Evolutionary conservation across 2,329 filamentous ascomycete genomes (phyloP), one percentile per base, ranked within the genome.

Genomic region (Plectosphaerella cucumerina): DNA sequence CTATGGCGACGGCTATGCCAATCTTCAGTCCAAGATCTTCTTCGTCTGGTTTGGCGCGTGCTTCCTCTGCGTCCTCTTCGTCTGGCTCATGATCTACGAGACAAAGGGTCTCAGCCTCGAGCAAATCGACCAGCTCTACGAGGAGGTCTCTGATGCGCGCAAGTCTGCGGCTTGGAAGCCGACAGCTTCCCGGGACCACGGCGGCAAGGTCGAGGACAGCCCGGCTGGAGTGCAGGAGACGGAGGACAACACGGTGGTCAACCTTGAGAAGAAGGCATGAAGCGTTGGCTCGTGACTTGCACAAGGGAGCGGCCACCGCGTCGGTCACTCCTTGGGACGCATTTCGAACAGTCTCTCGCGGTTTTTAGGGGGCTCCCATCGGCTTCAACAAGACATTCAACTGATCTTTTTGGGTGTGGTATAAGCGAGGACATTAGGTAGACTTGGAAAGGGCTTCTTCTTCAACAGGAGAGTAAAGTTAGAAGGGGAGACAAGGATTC

Each of bases 41-140:
- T 90, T 89, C 69, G 76, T 90, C 64, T 91, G 87, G 87, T 86
- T 87, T 54, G 84, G 69, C 8, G 80, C 78, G 60, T 90, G 86
- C 71, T 84, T 88, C 65, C 54, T 86, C 47, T 86, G 84, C 66
- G 86, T 89, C 56, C 71, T 83, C 12, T 90, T 90, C 62, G 86
- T 89, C n/a, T 88, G 81, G 65, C 86, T 87, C 65, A 82, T 85
- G 70, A 84, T 96, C 62, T 93, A 93, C 64, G 90, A 94, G 75
- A 96, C 90, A 52, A 95, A 95, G 77, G 89, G 88, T 15, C 78
- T 92, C 12, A 84, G 82, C 0, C 80, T 95, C 21, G 90, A 96
- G 68, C 82, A 95, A 69, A 85, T 96, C 51, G 89, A 96, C 62
- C 82, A 90, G 71, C 69, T 93, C 46, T 93, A 92, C 34, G 45